These are phyloP conservation scores for Phlebopus sp. DNA, from an alignment of 1,284 basidiomycete species.

Conservation along the genomic window DNA sequence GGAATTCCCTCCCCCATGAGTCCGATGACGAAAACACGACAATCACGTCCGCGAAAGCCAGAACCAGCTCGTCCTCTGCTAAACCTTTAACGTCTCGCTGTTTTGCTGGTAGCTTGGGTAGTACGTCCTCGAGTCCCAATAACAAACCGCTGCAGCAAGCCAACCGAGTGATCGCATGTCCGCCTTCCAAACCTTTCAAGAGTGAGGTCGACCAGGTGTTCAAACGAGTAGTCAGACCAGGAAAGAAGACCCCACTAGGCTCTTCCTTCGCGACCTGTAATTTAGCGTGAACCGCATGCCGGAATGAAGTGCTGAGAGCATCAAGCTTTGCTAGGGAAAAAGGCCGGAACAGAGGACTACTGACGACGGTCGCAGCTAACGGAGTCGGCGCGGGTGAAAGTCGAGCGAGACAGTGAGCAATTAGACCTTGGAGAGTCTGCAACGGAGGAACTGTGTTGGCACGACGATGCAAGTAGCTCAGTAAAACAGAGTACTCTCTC, in stretches of 20 bases:
- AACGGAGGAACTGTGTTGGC: conserved; percentile 47
- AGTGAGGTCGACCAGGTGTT: conserved; percentile 56
- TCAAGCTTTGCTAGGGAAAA: conserved; percentile 51
- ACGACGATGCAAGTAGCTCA: conserved; percentile 55
- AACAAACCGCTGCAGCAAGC: conserved; percentile 63
- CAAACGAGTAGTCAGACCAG: conserved; percentile 39
- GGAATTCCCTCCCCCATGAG: conserved; percentile 69
- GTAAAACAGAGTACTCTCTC: conserved; percentile 49
- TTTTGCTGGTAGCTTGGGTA: conserved; percentile 16
- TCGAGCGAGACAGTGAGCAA: conserved; percentile 62
- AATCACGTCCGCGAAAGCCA: conserved; percentile 69
- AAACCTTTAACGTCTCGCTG: conserved; percentile 32
- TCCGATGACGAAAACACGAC: conserved; percentile 48
- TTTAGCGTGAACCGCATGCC: conserved; percentile 61
- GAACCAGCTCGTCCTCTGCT: conserved; percentile 62
- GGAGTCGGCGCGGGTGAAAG: conserved; percentile 56
- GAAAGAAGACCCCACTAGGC: conserved; percentile 41
- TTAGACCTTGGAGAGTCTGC: conserved; percentile 52
- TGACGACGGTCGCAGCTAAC: conserved; percentile 61
- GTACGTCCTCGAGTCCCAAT: conserved; percentile 57
- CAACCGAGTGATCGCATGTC: conserved; percentile 55
- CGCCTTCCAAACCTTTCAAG: conserved; percentile 61
- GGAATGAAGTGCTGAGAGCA: conserved; percentile 54
- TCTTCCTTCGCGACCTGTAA: conserved; percentile 39
- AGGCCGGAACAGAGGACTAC: conserved; percentile 54